These are phyloP conservation scores for Gossypium davidsonii DNA, from an alignment of 441 rosid genomes.

Conservation along the genomic window DNA sequence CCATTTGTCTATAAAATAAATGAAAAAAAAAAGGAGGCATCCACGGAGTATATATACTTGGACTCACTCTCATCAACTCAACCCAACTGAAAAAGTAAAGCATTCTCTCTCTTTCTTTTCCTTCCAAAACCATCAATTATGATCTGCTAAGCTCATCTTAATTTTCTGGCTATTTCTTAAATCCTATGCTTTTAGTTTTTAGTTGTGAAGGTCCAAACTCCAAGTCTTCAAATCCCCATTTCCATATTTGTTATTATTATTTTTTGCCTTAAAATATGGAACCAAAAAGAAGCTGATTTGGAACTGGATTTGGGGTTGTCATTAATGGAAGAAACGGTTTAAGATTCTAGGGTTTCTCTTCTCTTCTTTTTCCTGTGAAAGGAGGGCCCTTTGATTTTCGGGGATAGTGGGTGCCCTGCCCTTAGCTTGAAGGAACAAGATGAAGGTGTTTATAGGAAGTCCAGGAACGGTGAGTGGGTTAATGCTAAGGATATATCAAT, in stretches of 20 bases:
- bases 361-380: not conserved
- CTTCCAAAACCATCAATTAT: not conserved
- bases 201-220: not conserved
- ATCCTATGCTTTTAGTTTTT: not conserved
- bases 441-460: constrained; percentile 84
- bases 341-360: not conserved
- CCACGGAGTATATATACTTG: too few species aligned
- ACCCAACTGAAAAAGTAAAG: not conserved
- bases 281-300: constrained; percentile 6
- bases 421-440: constrained; percentile 20
- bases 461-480: constrained; percentile 80
- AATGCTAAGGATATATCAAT: constrained; percentile 61
- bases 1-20: too few species aligned
- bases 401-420: not conserved
- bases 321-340: constrained; percentile 8
- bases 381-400: not conserved
- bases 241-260: not conserved
- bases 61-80: not conserved
- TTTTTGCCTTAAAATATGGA: not conserved
- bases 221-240: not conserved
- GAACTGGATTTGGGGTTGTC: not conserved
- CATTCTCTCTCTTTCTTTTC: not conserved
- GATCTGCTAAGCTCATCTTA: constrained; percentile 2
- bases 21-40: too few species aligned
- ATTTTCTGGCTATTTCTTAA: not conserved